Conservation (phyloP, 192 early-diverging fungal genomes). For the Umbelopsis vinacea region DNA sequence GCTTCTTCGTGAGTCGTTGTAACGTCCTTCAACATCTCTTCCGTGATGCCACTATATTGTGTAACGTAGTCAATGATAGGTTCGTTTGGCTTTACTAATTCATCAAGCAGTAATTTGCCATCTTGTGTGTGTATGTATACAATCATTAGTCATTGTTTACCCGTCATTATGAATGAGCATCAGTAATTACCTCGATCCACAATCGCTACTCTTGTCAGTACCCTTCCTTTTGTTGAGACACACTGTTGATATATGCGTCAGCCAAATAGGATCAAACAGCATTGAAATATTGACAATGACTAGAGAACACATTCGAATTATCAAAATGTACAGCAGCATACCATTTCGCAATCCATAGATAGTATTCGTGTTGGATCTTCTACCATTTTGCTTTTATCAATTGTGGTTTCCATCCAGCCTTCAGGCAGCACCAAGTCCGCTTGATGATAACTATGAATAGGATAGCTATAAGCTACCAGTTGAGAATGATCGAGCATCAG, state of each 20-base stretch:
- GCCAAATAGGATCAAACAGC: too few relatives aligned
- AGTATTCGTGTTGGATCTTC: conserved; percentile 38
- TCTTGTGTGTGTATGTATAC: not conserved
- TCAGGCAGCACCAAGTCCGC: conserved; percentile 1
- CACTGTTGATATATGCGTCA: not conserved
- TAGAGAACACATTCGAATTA: not conserved
- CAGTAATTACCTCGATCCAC: conserved; percentile 38
- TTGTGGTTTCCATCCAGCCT: conserved; percentile 51
- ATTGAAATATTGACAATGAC: too few relatives aligned
- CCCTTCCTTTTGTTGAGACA: conserved; percentile 33
- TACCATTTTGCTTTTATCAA: conserved; percentile 1
- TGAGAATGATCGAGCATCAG: conserved; percentile 36
- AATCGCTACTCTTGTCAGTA: conserved; percentile 53
- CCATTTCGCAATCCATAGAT: conserved; percentile 69
- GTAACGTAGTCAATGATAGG: conserved; percentile 61
- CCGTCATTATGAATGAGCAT: not conserved
- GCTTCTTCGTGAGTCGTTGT: conserved; percentile 53
- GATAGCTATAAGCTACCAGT: conserved; percentile 37
- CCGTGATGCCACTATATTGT: conserved; percentile 61
- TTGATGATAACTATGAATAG: conserved; percentile 32
- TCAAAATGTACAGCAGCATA: conserved; percentile 16
- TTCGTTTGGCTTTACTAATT: conserved; percentile 52
- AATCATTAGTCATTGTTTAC: not conserved
- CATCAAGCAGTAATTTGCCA: conserved; percentile 45
- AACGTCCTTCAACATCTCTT: conserved; percentile 39